Evolutionary conservation across 768 basidiomycete genomes (phyloP).

Genomic region (Cubamyces sp.): DNA sequence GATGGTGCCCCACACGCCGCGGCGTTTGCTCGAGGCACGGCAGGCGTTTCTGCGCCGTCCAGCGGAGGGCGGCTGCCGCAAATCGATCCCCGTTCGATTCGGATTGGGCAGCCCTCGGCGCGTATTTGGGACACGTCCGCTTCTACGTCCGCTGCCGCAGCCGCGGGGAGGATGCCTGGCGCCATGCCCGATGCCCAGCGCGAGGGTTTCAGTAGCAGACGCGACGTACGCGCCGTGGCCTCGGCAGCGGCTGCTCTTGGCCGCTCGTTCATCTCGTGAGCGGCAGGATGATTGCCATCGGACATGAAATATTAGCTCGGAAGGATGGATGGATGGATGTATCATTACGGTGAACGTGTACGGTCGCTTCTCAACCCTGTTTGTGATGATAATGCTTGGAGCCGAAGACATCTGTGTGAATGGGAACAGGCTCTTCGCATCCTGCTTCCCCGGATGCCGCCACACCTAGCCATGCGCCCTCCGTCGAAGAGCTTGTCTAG

Average conservation of each 20-base stretch:
- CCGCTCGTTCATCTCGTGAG: conserved; percentile 28
- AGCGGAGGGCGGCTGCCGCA: not conserved
- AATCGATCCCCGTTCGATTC: conserved; percentile 19
- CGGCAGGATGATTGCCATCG: not conserved
- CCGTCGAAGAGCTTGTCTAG: too few species aligned
- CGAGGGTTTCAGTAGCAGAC: conserved; percentile 3
- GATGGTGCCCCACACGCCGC: not conserved
- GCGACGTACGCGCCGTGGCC: conserved; percentile 21
- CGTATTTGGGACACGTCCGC: conserved; percentile 30
- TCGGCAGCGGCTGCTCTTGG: conserved; percentile 23
- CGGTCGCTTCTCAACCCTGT: too few species aligned
- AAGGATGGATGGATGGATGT: conserved; percentile 7
- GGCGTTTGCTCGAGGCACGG: not conserved
- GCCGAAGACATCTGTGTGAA: too few species aligned
- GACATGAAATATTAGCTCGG: not conserved
- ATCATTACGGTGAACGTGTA: too few species aligned
- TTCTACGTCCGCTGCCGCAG: conserved; percentile 5
- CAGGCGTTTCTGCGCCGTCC: not conserved
- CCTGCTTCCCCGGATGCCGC: too few species aligned
- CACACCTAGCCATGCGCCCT: too few species aligned
- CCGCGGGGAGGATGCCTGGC: conserved; percentile 29
- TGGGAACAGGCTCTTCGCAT: too few species aligned
- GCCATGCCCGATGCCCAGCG: conserved; percentile 22
- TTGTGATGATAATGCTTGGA: too few species aligned
- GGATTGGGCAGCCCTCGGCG: conserved; percentile 8